Conservation (phyloP, 2,329 filamentous ascomycete genomes). For the Talaromyces funiculosus region DNA sequence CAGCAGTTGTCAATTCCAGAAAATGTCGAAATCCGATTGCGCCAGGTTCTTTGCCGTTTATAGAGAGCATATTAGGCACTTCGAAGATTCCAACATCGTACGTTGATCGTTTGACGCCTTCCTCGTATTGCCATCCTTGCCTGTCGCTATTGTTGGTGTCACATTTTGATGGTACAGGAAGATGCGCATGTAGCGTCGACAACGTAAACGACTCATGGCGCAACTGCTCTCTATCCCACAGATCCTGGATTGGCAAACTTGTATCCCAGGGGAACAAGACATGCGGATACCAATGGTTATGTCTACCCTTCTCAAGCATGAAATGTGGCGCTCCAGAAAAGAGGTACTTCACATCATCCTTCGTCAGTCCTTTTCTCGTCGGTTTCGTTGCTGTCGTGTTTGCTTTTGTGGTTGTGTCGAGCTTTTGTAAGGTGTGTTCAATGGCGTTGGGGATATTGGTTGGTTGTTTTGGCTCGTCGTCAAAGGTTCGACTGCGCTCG, state of each 20-base stretch:
- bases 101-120: slow-evolving; percentile 30
- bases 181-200: slow-evolving; percentile 40
- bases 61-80: slow-evolving; percentile 45
- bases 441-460: slow-evolving; percentile 24
- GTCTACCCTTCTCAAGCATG: slow-evolving; percentile 38
- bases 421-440: slow-evolving; percentile 19
- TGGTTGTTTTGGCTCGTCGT: slow-evolving; percentile 24
- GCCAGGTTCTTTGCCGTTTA: slow-evolving; percentile 42
- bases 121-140: slow-evolving; percentile 15
- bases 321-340: slow-evolving; percentile 43
- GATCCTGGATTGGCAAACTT: slow-evolving; percentile 33
- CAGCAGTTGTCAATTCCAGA: slow-evolving; percentile 42
- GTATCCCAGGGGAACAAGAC: slow-evolving; percentile 42
- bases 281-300: slow-evolving; percentile 38
- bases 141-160: slow-evolving; percentile 19
- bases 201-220: slow-evolving; percentile 38
- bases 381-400: background rate
- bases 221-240: slow-evolving; percentile 37
- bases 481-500: slow-evolving; percentile 11
- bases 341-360: slow-evolving; percentile 35
- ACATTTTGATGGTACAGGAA: slow-evolving; percentile 35
- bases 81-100: slow-evolving; percentile 44
- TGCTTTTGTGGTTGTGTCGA: background rate
- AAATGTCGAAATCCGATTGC: slow-evolving; percentile 45
- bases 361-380: slow-evolving; percentile 19